Percentiles rank a stretch among this genome's conserved stretches.
These are phyloP conservation scores for Fusarium papillatum DNA, from an alignment of 2,329 filamentous ascomycete species.

Conservation along the genomic window DNA sequence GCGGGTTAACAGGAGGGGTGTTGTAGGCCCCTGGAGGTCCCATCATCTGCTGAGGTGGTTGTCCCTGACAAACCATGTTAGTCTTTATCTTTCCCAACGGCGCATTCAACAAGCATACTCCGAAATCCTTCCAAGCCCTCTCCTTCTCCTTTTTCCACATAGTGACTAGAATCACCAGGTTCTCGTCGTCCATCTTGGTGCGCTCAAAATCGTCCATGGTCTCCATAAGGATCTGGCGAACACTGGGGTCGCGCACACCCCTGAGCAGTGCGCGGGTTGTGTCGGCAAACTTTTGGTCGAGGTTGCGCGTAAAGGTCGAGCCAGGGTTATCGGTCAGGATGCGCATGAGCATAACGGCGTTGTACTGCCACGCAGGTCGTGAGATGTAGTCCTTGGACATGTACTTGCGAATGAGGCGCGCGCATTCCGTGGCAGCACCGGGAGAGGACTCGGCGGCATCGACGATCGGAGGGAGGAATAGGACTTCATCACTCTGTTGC, in stretches of 20 bases:
- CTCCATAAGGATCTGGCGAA: constrained; percentile 89
- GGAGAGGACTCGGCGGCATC: constrained; percentile 95
- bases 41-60: constrained; percentile 29
- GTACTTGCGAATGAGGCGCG: constrained; percentile 85
- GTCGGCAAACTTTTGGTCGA: constrained; percentile 87
- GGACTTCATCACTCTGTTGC: constrained; percentile 86
- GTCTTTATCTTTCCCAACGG: constrained; percentile 7
- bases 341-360: constrained; percentile 94
- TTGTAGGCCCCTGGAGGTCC: constrained; percentile 19
- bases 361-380: constrained; percentile 86
- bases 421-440: constrained; percentile 84
- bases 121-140: constrained; percentile 66
- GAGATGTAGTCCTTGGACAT: constrained; percentile 79
- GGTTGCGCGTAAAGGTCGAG: constrained; percentile 88
- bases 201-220: constrained; percentile 84
- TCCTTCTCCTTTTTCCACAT: constrained; percentile 95
- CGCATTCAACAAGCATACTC: constrained; percentile 54
- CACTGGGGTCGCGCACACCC: constrained; percentile 78
- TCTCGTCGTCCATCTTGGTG: constrained; percentile 80
- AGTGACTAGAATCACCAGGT: constrained; percentile 76
- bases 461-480: constrained; percentile 93
- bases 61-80: constrained; percentile 35
- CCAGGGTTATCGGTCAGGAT: constrained; percentile 96
- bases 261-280: constrained; percentile 82
- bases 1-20: constrained; percentile 45